Base-by-base conservation (phyloP, 768 basidiomycete species). In the Leccinum fibrillosum region DNA sequence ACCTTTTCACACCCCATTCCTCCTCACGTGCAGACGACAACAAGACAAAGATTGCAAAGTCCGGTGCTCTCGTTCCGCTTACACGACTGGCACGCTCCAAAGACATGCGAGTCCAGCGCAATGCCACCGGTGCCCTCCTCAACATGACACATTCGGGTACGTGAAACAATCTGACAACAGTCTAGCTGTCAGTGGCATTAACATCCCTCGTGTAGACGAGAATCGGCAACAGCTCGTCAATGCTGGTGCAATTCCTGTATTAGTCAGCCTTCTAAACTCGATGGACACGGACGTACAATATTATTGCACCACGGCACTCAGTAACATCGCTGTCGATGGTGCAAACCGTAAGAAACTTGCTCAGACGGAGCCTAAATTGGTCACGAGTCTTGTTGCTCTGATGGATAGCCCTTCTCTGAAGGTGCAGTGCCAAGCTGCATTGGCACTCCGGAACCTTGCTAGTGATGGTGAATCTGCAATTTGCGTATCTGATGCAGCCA, bases 211-310 rank as follows among this genome's bases (percentile, higher is more conserved):
- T 55, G 15, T 54, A 95, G 97, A 99, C 70, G 97, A 99, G 77
- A 99, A 99, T 73, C 82, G 97, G 55, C 96, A 98, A 68, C 96
- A 98, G 66, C 88, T 99, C 55, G 97, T 99, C 64, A 94, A 94
- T 64, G 97, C 97, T 28, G 97, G 97, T 4, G 97, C 97, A 21
- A 98, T 99, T 58, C 97, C 97, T 15, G 97, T 99, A 30, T 83
- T 96, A 11, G 97, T 99, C 63, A 89, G 89, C 68, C 80, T 99
- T 34, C 79, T 99, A 61, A 97, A 95, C 70, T 94, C 92, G 5
- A 86, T 90, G 50, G 97, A 99, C 72, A 99, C 97, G n/a, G 97
- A 99, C 69, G 97, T 99, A 2, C 97, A 99, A 72, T 99, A 99
- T 69, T 99, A 99, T 72, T 99, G 97, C 75, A 99, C 97, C 6